Evolutionary conservation across 116 monocot species (phyloP), one percentile per base, ranked within the genome.

Genomic region (Trichopus zeylanicus): DNA sequence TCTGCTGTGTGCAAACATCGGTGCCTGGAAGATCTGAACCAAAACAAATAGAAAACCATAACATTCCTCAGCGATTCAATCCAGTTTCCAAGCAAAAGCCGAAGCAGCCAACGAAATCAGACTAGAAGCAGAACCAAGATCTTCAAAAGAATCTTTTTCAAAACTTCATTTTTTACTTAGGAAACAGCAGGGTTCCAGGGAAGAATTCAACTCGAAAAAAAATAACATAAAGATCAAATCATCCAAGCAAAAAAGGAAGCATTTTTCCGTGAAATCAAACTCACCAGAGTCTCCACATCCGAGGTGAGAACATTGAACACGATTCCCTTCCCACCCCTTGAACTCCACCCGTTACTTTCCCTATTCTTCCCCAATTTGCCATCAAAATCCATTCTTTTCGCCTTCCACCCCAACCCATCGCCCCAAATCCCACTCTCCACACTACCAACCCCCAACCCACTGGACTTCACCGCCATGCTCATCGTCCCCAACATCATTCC

Each of bases 221-320:
- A n/a, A n/a, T n/a, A n/a, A n/a, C n/a, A n/a, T n/a, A n/a, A n/a
- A n/a, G n/a, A n/a, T n/a, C n/a, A n/a, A n/a, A n/a, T n/a, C n/a
- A n/a, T n/a, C n/a, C n/a, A n/a, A n/a, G n/a, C n/a, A n/a, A n/a
- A n/a, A n/a, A n/a, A n/a, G n/a, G n/a, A n/a, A n/a, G n/a, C n/a
- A n/a, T n/a, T n/a, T n/a, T n/a, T n/a, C n/a, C n/a, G n/a, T 33
- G 42, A 42, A 3, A 42, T 42, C 42, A 13, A 23, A 63, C 52
- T 68, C 26, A 64, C 72, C 72, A 65, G 0, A 22, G 65, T 60
- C 60, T 78, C 78, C 60, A 60, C 62, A 55, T 73, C 73, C 15
- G 78, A 59, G 18, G 77, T 67, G 48, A 77, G 71, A 23, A 68
- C 58, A 53, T 62, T 67, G 48, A 56, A 57, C 15, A 56, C 48